Evolutionary conservation across 805 yeast genomes (phyloP), one percentile per base, ranked within the genome.

Genomic region (Candida easanensis): DNA sequence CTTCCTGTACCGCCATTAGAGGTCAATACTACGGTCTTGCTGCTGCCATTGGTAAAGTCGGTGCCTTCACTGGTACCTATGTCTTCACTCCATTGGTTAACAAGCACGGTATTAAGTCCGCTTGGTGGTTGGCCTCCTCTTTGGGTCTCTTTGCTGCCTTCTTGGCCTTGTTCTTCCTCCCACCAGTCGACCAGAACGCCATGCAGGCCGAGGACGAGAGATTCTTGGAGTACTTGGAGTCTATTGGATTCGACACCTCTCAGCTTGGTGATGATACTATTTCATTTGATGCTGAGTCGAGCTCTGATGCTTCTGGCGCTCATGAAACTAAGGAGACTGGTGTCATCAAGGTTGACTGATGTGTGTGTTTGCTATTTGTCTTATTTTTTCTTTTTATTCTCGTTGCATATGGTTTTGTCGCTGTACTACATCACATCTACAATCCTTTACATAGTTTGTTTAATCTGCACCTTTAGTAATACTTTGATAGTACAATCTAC

Each of bases 1-100:
- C 96, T 6, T 76, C 82, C 36, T 84, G 96, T 35, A 82, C 96
- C 9, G 82, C 96, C 18, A 76, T 89, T 44, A 82, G 97, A 69
- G 97, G 97, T 45, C 85, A 85, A 56, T 87, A 84, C 66, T 90
- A 90, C 61, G 93, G 93, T 56, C 73, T 88, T 54, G 91, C 95
- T 34, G 96, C 97, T 44, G 96, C 96, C 20, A 55, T 82, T 41
- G 97, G 96, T 58, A 90, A 90, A 64, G 70, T 88, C 46, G 97
- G 97, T 61, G 97, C 96, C 1, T 89, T 90, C 60, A 85, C 82
- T 23, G 97, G 97, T 43, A 82, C 93, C 36, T 88, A 82, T 59
- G 83, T 84, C 25, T 91, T 91, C 77, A 96, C 97, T 33, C 76
- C 80, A 38, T 83, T 90, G 57, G 80, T 82, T 50, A 70, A 64